Percentiles rank a stretch among this genome's conserved stretches.
phyloP scores from a whole-genome alignment of 2,329 filamentous ascomycete genomes.

The Endothia cerciana region DNA sequence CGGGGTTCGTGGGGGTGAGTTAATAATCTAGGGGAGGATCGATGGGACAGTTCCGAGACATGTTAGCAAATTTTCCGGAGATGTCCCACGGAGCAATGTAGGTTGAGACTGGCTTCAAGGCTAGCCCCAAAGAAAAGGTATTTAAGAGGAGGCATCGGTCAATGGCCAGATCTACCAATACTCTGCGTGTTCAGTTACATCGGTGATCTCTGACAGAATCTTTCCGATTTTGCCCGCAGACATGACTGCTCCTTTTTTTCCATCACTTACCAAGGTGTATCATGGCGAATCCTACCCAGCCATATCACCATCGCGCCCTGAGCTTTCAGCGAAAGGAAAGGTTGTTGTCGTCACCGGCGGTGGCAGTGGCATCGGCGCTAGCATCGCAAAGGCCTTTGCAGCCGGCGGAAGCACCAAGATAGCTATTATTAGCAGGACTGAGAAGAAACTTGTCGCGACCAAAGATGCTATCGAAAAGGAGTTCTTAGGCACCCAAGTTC shows the following conservation, averaged over 20 bases:
- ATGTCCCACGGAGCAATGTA: slow-evolving; percentile 9
- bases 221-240: neutral
- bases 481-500: slow-evolving; percentile 5
- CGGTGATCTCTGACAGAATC: slow-evolving; percentile 2
- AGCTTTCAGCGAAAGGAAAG: slow-evolving; percentile 14
- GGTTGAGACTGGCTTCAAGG: slow-evolving; percentile 7
- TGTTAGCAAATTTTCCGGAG: slow-evolving; percentile 4
- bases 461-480: slow-evolving; percentile 14
- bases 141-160: neutral
- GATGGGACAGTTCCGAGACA: slow-evolving; percentile 6
- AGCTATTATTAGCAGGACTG: slow-evolving; percentile 12
- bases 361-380: slow-evolving; percentile 11
- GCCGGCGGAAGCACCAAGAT: slow-evolving; percentile 3
- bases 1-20: slow-evolving; percentile 1
- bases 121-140: slow-evolving; percentile 8
- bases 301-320: slow-evolving; percentile 12
- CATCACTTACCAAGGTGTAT: slow-evolving; percentile 14
- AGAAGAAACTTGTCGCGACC: slow-evolving; percentile 12
- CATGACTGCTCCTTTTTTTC: slow-evolving; percentile 13
- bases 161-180: slow-evolving; percentile 10
- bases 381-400: slow-evolving; percentile 12
- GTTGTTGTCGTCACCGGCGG: slow-evolving; percentile 16
- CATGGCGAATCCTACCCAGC: slow-evolving; percentile 8
- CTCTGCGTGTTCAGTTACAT: neutral
- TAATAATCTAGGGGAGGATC: slow-evolving; percentile 4